These are phyloP conservation scores for Papiliotrema laurentii DNA, from an alignment of 1,284 basidiomycete genomes.

Conservation along the genomic window DNA sequence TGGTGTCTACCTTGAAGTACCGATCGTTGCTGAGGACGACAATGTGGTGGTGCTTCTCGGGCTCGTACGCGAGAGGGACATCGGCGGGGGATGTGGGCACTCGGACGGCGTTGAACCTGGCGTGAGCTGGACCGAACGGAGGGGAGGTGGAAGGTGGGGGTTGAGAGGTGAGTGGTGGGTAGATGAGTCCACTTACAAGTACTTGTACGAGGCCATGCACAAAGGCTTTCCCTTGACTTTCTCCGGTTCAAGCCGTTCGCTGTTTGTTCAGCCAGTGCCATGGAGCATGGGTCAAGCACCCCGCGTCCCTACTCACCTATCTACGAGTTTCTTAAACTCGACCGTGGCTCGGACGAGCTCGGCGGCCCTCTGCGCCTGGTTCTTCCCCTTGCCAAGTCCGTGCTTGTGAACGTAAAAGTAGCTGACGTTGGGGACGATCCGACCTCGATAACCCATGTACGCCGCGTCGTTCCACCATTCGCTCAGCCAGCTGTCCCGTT, in stretches of 20 bases:
- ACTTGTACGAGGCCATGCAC: constrained; percentile 94
- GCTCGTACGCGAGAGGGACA: constrained; percentile 75
- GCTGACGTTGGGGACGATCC: constrained; percentile 88
- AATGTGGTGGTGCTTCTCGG: constrained; percentile 73
- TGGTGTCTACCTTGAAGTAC: constrained; percentile 76
- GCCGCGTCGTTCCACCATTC: constrained; percentile 98
- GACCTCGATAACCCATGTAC: constrained; percentile 57
- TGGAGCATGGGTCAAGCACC: neutral
- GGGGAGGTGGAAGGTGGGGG: no score
- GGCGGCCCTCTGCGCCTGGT: constrained; percentile 67
- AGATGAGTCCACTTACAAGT: constrained; percentile 71
- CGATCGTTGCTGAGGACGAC: constrained; percentile 87
- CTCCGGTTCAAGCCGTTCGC: constrained; percentile 82
- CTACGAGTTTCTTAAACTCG: constrained; percentile 73
- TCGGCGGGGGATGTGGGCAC: constrained; percentile 82
- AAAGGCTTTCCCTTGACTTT: constrained; percentile 75
- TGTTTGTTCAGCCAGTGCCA: constrained; percentile 32
- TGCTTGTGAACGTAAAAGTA: constrained; percentile 91
- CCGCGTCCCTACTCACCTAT: constrained; percentile 57
- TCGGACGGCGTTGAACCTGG: constrained; percentile 80
- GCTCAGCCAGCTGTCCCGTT: constrained; percentile 73
- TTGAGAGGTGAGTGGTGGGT: no score
- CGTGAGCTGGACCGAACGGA: neutral
- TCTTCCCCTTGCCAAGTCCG: constrained; percentile 56
- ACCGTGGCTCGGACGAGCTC: constrained; percentile 75